Evolutionary conservation across 805 yeast genomes (phyloP).

Genomic region (Wickerhamomyces bisporus): DNA sequence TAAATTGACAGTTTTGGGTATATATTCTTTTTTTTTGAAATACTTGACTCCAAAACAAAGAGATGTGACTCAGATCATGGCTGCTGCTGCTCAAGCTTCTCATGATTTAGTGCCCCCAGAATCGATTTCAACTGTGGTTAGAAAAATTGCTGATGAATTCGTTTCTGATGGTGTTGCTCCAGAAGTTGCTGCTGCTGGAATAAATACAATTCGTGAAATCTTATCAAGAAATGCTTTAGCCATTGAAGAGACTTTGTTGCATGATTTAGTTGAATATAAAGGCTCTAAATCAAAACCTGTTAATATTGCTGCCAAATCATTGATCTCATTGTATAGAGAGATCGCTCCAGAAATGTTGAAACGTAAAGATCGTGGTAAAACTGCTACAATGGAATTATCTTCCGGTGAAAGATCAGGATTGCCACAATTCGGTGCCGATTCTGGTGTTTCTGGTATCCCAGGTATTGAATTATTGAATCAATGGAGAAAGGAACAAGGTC

Average conservation of each 20-base stretch:
- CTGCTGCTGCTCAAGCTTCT: constrained; percentile 93
- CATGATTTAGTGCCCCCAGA: constrained; percentile 99
- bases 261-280: constrained; percentile 84
- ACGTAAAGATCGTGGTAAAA: constrained; percentile 89
- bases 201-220: constrained; percentile 92
- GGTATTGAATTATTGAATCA: constrained; percentile 87
- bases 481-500: constrained; percentile 66
- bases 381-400: constrained; percentile 78
- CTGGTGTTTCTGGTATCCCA: constrained; percentile 65
- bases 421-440: constrained; percentile 73
- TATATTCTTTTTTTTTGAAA: constrained; percentile 83
- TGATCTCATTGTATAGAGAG: constrained; percentile 83
- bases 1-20: constrained; percentile 82
- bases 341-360: constrained; percentile 94
- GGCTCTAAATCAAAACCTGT: constrained; percentile 94
- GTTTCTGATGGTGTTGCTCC: constrained; percentile 98
- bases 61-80: constrained; percentile 93
- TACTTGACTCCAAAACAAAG: constrained; percentile 91
- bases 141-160: constrained; percentile 95
- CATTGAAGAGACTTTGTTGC: constrained; percentile 80
- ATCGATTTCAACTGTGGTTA: constrained; percentile 67
- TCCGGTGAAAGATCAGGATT: constrained; percentile 48
- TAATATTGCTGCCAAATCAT: constrained; percentile 86
- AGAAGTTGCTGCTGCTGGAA: constrained; percentile 97
- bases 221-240: constrained; percentile 92